Percentiles rank a stretch among this genome's conserved stretches.
Conservation (phyloP, 2,329 filamentous ascomycete species). For the Colletotrichum magnum region DNA sequence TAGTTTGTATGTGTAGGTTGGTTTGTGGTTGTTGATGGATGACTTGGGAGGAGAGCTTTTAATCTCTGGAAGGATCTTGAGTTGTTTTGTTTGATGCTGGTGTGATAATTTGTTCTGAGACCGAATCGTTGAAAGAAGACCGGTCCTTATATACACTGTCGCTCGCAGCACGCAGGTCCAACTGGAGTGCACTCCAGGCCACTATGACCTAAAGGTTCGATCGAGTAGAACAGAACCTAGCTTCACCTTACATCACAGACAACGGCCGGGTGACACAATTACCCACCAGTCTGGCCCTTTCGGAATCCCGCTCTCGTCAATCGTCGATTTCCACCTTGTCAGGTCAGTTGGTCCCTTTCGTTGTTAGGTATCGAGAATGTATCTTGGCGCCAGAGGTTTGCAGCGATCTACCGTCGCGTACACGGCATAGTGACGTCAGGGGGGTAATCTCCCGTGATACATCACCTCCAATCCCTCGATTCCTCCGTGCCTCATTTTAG, state of each 20-base stretch:
- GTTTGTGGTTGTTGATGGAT: not conserved
- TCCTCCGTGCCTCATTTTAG: conserved; percentile 1
- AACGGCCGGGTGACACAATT: conserved; percentile 28
- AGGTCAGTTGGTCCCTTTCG: conserved; percentile 8
- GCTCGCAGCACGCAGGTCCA: not conserved
- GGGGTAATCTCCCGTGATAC: conserved; percentile 33
- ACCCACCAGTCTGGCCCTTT: not conserved
- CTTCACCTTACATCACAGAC: conserved; percentile 37
- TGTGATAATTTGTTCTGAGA: not conserved
- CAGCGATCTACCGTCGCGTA: conserved; percentile 31
- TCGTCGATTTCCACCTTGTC: conserved; percentile 21
- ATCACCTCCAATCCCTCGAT: conserved; percentile 22
- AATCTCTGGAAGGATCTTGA: not conserved
- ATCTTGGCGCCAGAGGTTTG: conserved; percentile 15
- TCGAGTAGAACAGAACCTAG: not conserved
- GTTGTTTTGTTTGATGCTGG: conserved; percentile 13
- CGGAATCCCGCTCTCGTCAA: not conserved
- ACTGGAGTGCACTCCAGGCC: conserved; percentile 9
- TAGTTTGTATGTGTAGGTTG: conserved; percentile 1
- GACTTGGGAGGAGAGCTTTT: not conserved
- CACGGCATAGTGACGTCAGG: conserved; percentile 40
- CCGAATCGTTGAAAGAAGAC: not conserved
- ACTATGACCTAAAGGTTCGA: conserved; percentile 9
- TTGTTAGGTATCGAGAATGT: conserved; percentile 10
- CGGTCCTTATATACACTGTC: conserved; percentile 29